Percentiles rank a stretch among this genome's conserved stretches.
These are phyloP conservation scores for Candida sojae DNA, from an alignment of 1,139 yeast species.

Conservation along the genomic window DNA sequence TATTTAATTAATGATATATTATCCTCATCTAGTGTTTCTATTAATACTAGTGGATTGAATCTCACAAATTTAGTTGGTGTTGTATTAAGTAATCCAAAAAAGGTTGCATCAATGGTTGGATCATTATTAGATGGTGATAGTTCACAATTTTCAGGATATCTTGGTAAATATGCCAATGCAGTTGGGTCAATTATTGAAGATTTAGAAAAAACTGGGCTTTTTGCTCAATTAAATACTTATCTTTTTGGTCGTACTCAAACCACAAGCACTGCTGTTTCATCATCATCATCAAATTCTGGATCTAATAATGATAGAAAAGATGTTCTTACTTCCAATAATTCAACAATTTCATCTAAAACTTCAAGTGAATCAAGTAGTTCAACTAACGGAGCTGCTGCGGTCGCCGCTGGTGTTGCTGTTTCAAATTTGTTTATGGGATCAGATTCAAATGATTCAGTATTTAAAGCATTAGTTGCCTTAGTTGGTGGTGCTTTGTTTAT, in stretches of 20 bases:
- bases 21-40: conserved; percentile 26
- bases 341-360: conserved; percentile 4
- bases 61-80: conserved; percentile 25
- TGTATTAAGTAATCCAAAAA: conserved; percentile 28
- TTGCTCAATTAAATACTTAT: conserved; percentile 38
- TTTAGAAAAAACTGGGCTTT: conserved; percentile 41
- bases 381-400: conserved; percentile 13
- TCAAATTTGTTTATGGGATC: conserved; percentile 1
- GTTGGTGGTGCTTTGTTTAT: conserved; percentile 22
- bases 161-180: conserved; percentile 36
- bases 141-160: conserved; percentile 5
- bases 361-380: conserved; percentile 11
- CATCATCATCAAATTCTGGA: conserved; percentile 6
- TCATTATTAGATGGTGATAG: conserved; percentile 24
- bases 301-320: conserved; percentile 8
- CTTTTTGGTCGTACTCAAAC: conserved; percentile 33
- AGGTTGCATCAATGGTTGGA: conserved; percentile 24
- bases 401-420: background rate
- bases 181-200: conserved; percentile 30
- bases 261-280: conserved; percentile 11
- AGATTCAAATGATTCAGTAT: conserved; percentile 14
- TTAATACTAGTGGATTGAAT: conserved; percentile 25
- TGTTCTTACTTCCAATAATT: conserved; percentile 6
- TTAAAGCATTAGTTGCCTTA: conserved; percentile 18
- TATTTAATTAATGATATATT: conserved; percentile 27